Percentiles rank a stretch among this genome's conserved stretches.
These are phyloP conservation scores for Penicillium vulpinum DNA, from an alignment of 2,329 filamentous ascomycete species.

Conservation along the genomic window DNA sequence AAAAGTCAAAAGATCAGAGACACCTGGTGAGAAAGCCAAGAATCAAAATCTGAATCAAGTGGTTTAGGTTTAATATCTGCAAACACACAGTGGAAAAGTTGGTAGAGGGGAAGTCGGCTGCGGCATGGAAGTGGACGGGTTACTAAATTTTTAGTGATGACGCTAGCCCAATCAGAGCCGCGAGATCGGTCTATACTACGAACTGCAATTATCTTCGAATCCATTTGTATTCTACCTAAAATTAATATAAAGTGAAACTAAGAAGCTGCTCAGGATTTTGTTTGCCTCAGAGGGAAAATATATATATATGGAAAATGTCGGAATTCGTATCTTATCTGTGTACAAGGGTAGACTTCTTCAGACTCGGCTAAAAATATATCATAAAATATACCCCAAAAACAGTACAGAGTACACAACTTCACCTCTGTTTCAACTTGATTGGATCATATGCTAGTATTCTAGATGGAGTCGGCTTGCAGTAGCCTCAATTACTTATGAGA, in stretches of 20 bases:
- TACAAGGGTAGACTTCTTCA: background rate
- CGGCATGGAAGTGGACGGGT: slow-evolving; percentile 33
- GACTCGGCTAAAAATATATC: slow-evolving; percentile 3
- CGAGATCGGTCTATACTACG: slow-evolving; percentile 12
- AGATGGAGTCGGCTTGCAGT: background rate
- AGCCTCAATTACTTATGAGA: background rate
- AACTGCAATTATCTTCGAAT: background rate
- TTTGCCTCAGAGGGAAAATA: background rate
- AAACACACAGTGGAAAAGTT: slow-evolving; percentile 27
- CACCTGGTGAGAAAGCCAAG: slow-evolving; percentile 20
- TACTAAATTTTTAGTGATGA: slow-evolving; percentile 46
- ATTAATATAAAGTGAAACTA: background rate
- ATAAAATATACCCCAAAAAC: background rate
- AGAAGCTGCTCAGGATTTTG: background rate
- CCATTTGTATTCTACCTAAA: background rate
- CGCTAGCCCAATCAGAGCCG: slow-evolving; percentile 44
- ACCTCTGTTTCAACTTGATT: too few species aligned
- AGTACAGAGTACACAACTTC: background rate
- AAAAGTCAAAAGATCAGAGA: slow-evolving; percentile 22
- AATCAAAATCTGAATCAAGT: slow-evolving; percentile 25
- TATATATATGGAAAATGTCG: too few species aligned
- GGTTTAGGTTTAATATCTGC: slow-evolving; percentile 17
- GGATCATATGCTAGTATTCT: background rate
- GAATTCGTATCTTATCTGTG: background rate
- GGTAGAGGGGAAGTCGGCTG: slow-evolving; percentile 30